These are phyloP conservation scores for Exophiala sp. DNA, from an alignment of 2,329 filamentous ascomycete species.

Conservation along the genomic window DNA sequence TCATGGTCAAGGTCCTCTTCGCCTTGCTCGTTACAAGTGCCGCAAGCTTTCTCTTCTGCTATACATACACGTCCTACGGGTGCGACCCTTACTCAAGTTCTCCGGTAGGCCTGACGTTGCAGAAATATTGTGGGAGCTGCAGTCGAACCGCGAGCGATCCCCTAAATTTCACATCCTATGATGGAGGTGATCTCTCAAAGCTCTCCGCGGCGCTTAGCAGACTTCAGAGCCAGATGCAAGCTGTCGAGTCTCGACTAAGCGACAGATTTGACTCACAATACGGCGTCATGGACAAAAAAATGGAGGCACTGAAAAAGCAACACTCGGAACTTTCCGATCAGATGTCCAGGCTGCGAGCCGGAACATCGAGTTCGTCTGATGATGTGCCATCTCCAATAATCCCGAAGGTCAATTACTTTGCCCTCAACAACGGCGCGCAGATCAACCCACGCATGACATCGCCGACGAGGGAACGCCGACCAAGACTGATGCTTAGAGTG, in stretches of 20 bases:
- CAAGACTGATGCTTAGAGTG: conserved; percentile 25
- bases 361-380: background rate
- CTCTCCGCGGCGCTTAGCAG: conserved; percentile 18
- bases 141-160: background rate
- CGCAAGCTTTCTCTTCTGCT: conserved; percentile 19
- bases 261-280: conserved; percentile 19
- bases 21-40: conserved; percentile 8
- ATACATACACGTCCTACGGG: conserved; percentile 17
- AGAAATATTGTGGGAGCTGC: conserved; percentile 25
- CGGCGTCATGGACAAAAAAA: conserved; percentile 13
- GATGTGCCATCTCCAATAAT: conserved; percentile 26
- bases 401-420: conserved; percentile 65
- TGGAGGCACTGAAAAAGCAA: conserved; percentile 20
- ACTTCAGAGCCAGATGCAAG: conserved; percentile 23
- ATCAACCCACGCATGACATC: conserved; percentile 59
- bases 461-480: conserved; percentile 41
- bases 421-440: conserved; percentile 57
- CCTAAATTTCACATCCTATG: conserved; percentile 19
- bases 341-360: conserved; percentile 6
- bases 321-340: conserved; percentile 21
- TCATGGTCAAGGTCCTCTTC: conserved; percentile 16
- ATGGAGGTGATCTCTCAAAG: conserved; percentile 16
- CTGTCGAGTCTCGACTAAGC: conserved; percentile 21
- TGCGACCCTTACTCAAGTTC: conserved; percentile 24
- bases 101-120: conserved; percentile 14